Base-by-base conservation (phyloP, 345 rosid genomes). In the Acer negundo region DNA sequence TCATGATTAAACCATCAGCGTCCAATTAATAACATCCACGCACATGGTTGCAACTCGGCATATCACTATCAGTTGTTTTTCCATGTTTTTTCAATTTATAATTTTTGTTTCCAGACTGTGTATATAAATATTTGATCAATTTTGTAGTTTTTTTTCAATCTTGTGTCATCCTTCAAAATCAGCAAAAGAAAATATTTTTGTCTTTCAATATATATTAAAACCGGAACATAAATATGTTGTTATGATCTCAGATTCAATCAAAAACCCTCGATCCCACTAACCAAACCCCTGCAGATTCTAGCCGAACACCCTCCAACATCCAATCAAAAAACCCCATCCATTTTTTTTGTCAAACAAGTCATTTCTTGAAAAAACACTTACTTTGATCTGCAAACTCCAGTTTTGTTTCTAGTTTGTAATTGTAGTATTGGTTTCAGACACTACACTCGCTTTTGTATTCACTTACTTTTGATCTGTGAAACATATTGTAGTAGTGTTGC, bases 241-340 rank as follows among this genome's bases (percentile, higher is more conserved):
- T 38, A 26, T 62, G 72, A 77, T 73, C 72, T 76, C 62, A 65
- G 83, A 77, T 83, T 80, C 56, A 49, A 42, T 69, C 67, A 3
- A 59, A 77, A 63, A 8, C 72, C 78, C 78, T 65, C 63, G 69
- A 72, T 75, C 83, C 75, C 68, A 16, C 75, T 73, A 17, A 24
- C 63, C 69, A 23, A 62, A 59, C 23, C 23, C 26, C 63, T 65
- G 16, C 59, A 17, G 20, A 49, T 49, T 65, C 65, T 44, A 20
- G 70, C 83, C 61, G 55, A 82, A 85, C 73, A 80, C 85, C 84
- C 75, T 65, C 28, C 70, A 24, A 20, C 53, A 26, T 3, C 88
- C 87, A 79, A 83, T 86, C 81, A 68, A 80, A 71, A 83, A 20
- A 2, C 23, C 80, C 86, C 89, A 11, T 72, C 46, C 6, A 0